phyloP scores from a whole-genome alignment of 176 grass and related monocot genomes.

The Tillandsia leiboldiana region DNA sequence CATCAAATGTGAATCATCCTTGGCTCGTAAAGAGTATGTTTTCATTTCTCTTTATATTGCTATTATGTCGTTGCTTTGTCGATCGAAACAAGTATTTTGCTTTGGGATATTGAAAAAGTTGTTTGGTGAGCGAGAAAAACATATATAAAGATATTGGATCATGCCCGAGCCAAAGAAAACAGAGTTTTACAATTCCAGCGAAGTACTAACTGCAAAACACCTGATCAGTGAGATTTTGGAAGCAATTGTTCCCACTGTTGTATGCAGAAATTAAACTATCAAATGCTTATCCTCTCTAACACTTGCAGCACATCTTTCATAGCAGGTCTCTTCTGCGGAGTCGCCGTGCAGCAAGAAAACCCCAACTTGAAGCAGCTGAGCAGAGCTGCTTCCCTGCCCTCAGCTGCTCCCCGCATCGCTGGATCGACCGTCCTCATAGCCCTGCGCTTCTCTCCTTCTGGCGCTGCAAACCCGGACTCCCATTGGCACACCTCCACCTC shows the following conservation, averaged over 20 bases:
- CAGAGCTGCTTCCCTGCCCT: slow-evolving; percentile 50
- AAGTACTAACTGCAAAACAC: neutral
- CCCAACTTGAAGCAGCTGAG: slow-evolving; percentile 55
- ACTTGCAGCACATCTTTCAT: slow-evolving; percentile 60
- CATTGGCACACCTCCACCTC: slow-evolving; percentile 61
- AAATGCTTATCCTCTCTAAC: slow-evolving; percentile 40
- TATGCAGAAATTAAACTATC: neutral
- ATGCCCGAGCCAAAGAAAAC: too few species aligned
- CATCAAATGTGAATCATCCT: too few species aligned
- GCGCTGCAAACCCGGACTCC: slow-evolving; percentile 25
- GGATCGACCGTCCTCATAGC: slow-evolving; percentile 37
- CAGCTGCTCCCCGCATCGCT: slow-evolving; percentile 42
- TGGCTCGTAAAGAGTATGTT: too few species aligned
- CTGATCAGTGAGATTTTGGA: neutral
- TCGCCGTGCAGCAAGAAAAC: slow-evolving; percentile 53
- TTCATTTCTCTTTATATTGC: too few species aligned
- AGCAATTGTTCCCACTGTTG: neutral
- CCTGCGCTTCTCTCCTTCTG: slow-evolving; percentile 23
- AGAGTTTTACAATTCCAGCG: too few species aligned
- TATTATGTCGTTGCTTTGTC: too few species aligned
- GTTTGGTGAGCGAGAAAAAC: too few species aligned
- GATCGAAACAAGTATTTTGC: too few species aligned
- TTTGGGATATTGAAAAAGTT: too few species aligned
- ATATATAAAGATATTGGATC: too few species aligned
- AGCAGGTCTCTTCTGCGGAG: slow-evolving; percentile 50